These are phyloP conservation scores for Phtheirospermum japonicum DNA, from an alignment of 257 asterid genomes.

Conservation along the genomic window DNA sequence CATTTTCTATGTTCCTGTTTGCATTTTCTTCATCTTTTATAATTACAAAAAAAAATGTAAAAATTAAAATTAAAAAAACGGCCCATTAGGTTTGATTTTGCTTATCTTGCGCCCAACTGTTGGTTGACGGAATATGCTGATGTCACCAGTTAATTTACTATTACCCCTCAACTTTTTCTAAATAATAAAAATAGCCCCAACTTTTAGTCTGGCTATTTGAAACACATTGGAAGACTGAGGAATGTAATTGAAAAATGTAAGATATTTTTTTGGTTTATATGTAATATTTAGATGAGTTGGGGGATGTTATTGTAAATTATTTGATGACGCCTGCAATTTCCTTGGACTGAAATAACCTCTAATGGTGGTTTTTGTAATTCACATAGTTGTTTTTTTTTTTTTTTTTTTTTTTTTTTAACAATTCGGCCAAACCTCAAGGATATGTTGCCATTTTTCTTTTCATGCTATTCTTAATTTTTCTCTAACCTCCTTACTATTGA, in stretches of 20 bases:
- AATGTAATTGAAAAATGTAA: too few relatives aligned
- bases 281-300: not conserved
- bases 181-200: not conserved
- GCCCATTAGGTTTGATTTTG: not conserved
- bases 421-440: not conserved
- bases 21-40: too few relatives aligned
- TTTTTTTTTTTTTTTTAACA: too few relatives aligned
- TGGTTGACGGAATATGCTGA: not conserved
- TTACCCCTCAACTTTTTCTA: not conserved
- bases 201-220: too few relatives aligned
- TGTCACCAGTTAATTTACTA: not conserved
- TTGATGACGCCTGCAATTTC: not conserved
- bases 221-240: not conserved
- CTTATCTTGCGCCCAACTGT: not conserved
- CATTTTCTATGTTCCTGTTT: too few relatives aligned
- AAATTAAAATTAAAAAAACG: too few relatives aligned
- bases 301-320: not conserved
- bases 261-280: not conserved
- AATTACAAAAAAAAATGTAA: not conserved
- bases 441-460: too few relatives aligned
- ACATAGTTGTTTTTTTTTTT: too few relatives aligned
- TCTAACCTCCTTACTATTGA: too few relatives aligned
- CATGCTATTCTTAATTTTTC: too few relatives aligned
- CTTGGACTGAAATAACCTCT: too few relatives aligned
- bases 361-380: not conserved